phyloP scores from a whole-genome alignment of 805 yeast species.

The Ogataea trehalophila region DNA sequence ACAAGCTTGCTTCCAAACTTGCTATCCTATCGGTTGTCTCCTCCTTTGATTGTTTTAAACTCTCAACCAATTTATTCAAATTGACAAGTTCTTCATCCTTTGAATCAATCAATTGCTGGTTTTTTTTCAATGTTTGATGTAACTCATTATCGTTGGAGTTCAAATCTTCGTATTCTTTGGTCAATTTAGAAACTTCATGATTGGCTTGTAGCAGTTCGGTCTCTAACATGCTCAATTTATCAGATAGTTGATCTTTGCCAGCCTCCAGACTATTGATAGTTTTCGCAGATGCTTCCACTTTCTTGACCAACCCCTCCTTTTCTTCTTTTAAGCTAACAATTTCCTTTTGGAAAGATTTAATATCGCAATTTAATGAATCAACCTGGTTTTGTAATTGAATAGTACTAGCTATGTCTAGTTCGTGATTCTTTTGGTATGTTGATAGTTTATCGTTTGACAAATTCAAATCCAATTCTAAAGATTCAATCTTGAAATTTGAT shows the following conservation, averaged over 20 bases:
- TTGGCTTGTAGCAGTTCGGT: constrained; percentile 1
- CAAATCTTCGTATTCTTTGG: neutral
- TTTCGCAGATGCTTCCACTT: constrained; percentile 1
- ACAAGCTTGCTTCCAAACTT: constrained; percentile 17
- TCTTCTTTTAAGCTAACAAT: constrained; percentile 6
- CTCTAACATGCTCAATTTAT: constrained; percentile 6
- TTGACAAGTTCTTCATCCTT: constrained; percentile 5
- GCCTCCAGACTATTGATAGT: constrained; percentile 5
- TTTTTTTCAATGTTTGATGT: constrained; percentile 2
- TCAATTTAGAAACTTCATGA: constrained; percentile 3
- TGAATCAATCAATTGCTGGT: constrained; percentile 9
- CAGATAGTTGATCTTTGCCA: constrained; percentile 6
- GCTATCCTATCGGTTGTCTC: constrained; percentile 6
- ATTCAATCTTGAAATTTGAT: constrained; percentile 6
- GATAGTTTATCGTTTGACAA: constrained; percentile 10
- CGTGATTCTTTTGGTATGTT: constrained; percentile 9
- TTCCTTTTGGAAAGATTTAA: constrained; percentile 6
- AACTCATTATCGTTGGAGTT: constrained; percentile 1
- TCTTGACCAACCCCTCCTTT: neutral
- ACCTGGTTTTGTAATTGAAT: constrained; percentile 10
- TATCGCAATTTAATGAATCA: constrained; percentile 2
- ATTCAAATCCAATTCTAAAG: constrained; percentile 9
- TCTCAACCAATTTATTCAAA: constrained; percentile 1
- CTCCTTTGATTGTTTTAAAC: constrained; percentile 2
- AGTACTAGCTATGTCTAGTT: constrained; percentile 6